Evolutionary conservation across 768 basidiomycete genomes (phyloP).

Genomic region (Boletellus ananas): DNA sequence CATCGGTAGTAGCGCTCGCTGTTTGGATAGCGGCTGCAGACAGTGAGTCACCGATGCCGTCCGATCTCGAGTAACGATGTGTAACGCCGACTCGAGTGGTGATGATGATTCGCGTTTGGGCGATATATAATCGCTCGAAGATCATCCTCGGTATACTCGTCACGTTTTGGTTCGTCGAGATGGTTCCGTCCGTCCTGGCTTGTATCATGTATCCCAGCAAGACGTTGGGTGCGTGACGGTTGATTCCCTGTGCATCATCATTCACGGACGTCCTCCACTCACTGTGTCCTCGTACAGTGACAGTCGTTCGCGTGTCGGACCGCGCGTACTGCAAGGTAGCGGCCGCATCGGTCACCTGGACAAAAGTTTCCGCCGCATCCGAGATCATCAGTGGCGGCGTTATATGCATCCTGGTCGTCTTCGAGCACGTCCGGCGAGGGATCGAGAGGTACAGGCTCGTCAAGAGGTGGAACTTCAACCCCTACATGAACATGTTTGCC

Average conservation of each 20-base stretch:
- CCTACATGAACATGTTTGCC: conserved; percentile 5
- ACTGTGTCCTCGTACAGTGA: not conserved
- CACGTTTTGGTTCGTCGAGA: not conserved
- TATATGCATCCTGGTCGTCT: conserved; percentile 4
- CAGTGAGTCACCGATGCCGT: not conserved
- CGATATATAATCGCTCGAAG: conserved; percentile 8
- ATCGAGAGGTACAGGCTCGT: conserved; percentile 3
- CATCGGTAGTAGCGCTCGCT: not conserved
- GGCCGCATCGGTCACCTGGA: conserved; percentile 2
- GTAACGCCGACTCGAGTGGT: not conserved
- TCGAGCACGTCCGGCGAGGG: conserved; percentile 1
- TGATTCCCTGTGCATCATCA: not conserved
- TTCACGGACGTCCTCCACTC: not conserved
- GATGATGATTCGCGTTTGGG: conserved; percentile 10
- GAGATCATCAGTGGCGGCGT: conserved; percentile 1
- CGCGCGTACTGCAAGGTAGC: conserved; percentile 1
- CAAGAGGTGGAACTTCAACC: conserved; percentile 5
- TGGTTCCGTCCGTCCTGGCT: not conserved
- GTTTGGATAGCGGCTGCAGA: conserved; percentile 1
- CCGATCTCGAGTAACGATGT: not conserved
- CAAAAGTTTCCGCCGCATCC: not conserved
- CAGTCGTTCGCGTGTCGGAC: not conserved
- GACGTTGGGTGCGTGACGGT: not conserved
- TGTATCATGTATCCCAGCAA: not conserved
- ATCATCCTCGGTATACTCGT: conserved; percentile 1